These are phyloP conservation scores for Wallacemonas rigidus DNA, from an alignment of 208 protist species.

Conservation along the genomic window DNA sequence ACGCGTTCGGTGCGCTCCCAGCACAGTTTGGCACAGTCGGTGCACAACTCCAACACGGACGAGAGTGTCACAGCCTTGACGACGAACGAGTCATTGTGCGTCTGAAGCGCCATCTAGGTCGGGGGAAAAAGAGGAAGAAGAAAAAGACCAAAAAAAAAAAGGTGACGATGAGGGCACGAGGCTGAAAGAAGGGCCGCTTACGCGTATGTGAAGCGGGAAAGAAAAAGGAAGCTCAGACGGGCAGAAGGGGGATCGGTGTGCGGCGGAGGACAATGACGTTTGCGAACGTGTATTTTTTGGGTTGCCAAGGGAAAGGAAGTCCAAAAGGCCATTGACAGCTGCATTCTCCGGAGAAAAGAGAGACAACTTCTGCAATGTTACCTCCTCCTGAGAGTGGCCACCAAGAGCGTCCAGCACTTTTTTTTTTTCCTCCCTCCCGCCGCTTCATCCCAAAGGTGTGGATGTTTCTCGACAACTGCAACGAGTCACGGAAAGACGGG, in stretches of 20 bases:
- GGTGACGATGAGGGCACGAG: neutral
- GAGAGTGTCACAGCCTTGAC: slow-evolving; percentile 46
- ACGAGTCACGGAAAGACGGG: no score
- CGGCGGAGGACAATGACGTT: neutral
- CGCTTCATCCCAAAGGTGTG: no score
- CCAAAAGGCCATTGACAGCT: no score
- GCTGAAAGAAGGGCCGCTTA: neutral
- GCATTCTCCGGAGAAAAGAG: no score
- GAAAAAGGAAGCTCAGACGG: neutral
- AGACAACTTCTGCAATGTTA: no score
- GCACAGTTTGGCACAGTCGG: slow-evolving; percentile 62
- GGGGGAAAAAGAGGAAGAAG: neutral
- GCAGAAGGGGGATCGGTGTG: neutral
- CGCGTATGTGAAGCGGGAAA: neutral
- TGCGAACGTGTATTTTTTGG: no score
- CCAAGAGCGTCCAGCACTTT: no score
- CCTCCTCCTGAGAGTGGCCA: no score
- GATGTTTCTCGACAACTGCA: no score
- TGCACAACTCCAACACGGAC: slow-evolving; percentile 58
- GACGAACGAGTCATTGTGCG: slow-evolving; percentile 41
- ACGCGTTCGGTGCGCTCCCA: slow-evolving; percentile 53
- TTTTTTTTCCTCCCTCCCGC: no score
- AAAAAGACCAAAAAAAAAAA: neutral
- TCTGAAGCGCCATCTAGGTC: slow-evolving; percentile 29
- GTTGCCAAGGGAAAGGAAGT: no score